Base-by-base conservation (phyloP, 306 rosid genomes). In the Medicago lupulina region DNA sequence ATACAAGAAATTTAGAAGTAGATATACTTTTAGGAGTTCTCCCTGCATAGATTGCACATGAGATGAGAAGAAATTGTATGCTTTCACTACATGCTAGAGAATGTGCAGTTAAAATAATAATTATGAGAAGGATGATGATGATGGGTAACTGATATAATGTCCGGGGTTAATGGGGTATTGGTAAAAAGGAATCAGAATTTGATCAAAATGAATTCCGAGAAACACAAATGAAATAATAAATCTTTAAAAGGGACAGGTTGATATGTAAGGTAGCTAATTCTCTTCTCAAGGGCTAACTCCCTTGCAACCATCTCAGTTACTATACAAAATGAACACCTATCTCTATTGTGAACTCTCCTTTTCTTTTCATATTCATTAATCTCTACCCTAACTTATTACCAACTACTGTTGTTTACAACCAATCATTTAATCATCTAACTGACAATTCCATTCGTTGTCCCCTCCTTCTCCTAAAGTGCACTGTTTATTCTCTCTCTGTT, bases 51-150 rank as follows among this genome's bases (percentile, higher is more conserved):
- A 67, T 41, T 76, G 11, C 59, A 23, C 68, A 54, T 25, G 44
- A 57, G 53, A 12, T 63, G 47, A 47, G 38, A 44, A 28, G 67
- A 67, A 17, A 49, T 60, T 58, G 23, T 18, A 73, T 62, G 73
- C 25, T 63, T 50, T 9, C 21, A 34, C 41, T 9, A 49, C 49
- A 18, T 34, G 70, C 11, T 55, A 57, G 19, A 55, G 38, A 63
- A 50, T 63, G 64, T 13, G 41, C 55, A 50, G 19, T 62, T 34
- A 7, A 36, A 63, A 50, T 75, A 57, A 28, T 12, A 13, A 36
- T 36, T 46, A 28, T 62, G 38, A 34, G 49, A 36, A 63, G 64
- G 25, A 63, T 50, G 19, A 14, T 5, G 34, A 14, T 5, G 17
- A 63, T 36, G 21, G 14, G 25, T 63, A 17, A 36, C 47, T 63